Base-by-base conservation (phyloP, 1,284 basidiomycete genomes). In the Leccinum proliferum region DNA sequence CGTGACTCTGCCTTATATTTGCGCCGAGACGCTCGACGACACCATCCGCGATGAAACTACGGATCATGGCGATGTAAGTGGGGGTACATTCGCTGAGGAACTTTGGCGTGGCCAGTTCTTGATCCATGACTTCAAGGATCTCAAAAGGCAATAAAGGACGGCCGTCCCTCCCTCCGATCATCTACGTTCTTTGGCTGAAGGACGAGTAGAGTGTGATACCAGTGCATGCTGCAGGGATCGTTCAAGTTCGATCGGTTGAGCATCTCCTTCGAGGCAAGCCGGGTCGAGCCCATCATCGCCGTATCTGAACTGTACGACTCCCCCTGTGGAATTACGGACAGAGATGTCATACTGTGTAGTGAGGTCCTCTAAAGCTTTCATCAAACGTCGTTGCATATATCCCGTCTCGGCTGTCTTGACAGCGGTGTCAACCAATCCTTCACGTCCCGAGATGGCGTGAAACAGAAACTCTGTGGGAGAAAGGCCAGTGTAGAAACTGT, bases 361-460 rank as follows among this genome's bases (percentile, higher is more conserved):
- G 57, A 99, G 79, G 79, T 99, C 97, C 75, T 99, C 97, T 67
- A 99, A 78, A 2, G 97, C 96, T 76, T 99, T 99, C 97, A 99
- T 99, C 67, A 99, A 77, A 66, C 97, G 91, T 65, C 97, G 88
- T 72, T 96, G 94, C 96, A 99, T 99, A 80, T 99, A 99, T 52
- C 97, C 97, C 1, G 97, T 99, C 77, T 99, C 97, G 18, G 97
- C 97, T 1, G 97, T 99, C 79, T 99, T 99, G 77, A 99, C 97
- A 29, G 97, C 97, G 0, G 97, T 99, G 79, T 99, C 97, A 72
- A 99, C 96, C 55, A 99, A 79, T 78, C 97, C 97, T 79, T 99
- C 97, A 74, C 97, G 90, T 68, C 97, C 97, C 25, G 96, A 98
- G 70, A 99, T 98, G 64, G 96, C 97, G 78, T 99, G 97, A 82